These are phyloP conservation scores for Dendrocalamus sinicus DNA, from an alignment of 176 grass and related monocot species.

Conservation along the genomic window DNA sequence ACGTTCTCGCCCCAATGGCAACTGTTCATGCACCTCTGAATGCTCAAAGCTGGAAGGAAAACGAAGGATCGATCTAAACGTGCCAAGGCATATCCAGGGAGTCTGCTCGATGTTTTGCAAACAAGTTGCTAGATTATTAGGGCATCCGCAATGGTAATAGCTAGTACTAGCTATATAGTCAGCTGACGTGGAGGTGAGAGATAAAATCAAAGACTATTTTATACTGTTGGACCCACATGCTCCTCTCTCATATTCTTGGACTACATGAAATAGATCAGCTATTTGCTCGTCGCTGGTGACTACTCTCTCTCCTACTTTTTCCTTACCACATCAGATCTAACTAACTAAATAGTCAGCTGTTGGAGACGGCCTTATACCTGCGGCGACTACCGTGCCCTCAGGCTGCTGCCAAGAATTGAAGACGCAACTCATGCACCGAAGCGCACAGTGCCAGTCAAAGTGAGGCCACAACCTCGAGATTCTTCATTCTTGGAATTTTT, in stretches of 20 bases:
- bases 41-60: neutral
- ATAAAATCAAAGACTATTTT: no score
- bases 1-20: neutral
- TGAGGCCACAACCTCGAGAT: neutral
- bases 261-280: no score
- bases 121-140: neutral
- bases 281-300: no score
- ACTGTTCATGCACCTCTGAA: slow-evolving; percentile 38
- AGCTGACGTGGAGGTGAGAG: no score
- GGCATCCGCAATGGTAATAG: no score
- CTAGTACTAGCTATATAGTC: no score
- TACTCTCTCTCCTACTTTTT: no score
- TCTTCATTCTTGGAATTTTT: neutral
- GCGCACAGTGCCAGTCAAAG: neutral
- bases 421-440: neutral
- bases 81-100: neutral
- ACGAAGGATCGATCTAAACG: neutral
- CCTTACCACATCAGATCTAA: no score
- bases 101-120: neutral
- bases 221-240: no score
- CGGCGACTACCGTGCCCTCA: slow-evolving; percentile 5
- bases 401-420: neutral
- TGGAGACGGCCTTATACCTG: no score
- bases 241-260: no score
- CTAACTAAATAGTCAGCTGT: no score